Evolutionary conservation across 129 eudicot species (phyloP), one percentile per base, ranked within the genome.

Genomic region (Chrysanthemum lavandulifolium): DNA sequence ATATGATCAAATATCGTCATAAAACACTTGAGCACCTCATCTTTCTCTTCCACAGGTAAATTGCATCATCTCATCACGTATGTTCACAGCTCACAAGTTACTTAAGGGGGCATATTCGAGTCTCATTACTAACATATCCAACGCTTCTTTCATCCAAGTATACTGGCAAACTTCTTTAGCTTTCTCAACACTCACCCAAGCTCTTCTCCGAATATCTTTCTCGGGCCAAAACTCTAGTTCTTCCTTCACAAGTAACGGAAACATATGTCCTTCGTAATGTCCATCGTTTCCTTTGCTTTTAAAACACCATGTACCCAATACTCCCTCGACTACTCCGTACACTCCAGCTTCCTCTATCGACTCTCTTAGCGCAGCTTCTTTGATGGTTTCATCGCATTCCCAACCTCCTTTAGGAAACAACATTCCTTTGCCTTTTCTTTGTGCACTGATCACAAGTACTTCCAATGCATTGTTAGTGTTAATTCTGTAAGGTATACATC

Each of bases 321-420:
- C 69, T 43, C 73, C 88, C 82, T 76, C 88, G 33, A 91, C 83
- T 6, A 25, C 18, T 58, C 97, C 97, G 8, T 65, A 55, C 0
- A 91, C 88, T 13, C 97, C 97, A 2, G 97, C 97, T 82, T 91
- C 97, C 72, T 91, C 97, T 0, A 86, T 51, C 23, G 90, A 82
- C 74, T 91, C 97, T 66, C 97, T 57, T 10, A 40, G 45, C 15
- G 91, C 97, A 2, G 97, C 97, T 6, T 70, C 82, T 82, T 88
- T 78, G 21, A 88, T 84, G 11, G 81, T 62, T 68, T 91, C 97
- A 77, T 91, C 97, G 3, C 74, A 55, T 77, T 91, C 97, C 97
- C 97, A 91, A 25, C 97, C 97, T 51, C 97, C 97, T 95, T 91
- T 91, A 12, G 97, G 97, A 57, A 91, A 91, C 88, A 91, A 82